Base-by-base conservation (phyloP, 805 yeast genomes). In the Maudiozyma bulderi region DNA sequence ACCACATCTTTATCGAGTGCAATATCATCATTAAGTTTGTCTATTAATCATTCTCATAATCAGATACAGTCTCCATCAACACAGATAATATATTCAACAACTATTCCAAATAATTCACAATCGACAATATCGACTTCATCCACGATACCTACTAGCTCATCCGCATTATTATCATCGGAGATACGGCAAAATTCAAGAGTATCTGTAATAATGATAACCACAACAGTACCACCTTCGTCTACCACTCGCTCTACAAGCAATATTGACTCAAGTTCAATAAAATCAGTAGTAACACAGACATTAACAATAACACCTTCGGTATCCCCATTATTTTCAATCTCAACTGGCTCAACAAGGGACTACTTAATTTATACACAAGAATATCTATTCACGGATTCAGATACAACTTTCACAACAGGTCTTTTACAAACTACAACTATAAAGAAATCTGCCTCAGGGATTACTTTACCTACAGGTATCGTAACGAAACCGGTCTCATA, bases 401-500 rank as follows among this genome's bases (percentile, higher is more conserved):
- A 49, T 10, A 55, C 57, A 33, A 52, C 58, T 10, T 53, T 56
- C 20, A 45, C 38, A 8, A 56, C 59, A 10, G 58, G 50, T 20
- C 42, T 56, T n/a, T 55, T 46, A 9, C 34, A 40, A 11, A 48
- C 44, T 3, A 40, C 41, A 6, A 40, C 28, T 5, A 34, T 41
- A 15, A 40, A 43, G 10, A 35, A 35, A 10, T 15, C 45, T 11
- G 39, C 49, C 6, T 10, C 26, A 35, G 41, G 28, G 9, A 44
- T 33, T 26, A 32, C 20, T 7, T 9, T 44, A 14, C 50, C 47
- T 2, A 39, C 47, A 5, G 28, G n/a, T 10, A 26, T 40, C 11
- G 30, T 43, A 8, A 37, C 40, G 4, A 42, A 42, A n/a, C 47
- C 50, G 9, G 47, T 45, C 7, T 33, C 44, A 13, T 42, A 38